Percentiles rank a stretch among this genome's conserved stretches.
phyloP scores from a whole-genome alignment of 2,329 filamentous ascomycete species.

The Madurella mycetomatis region DNA sequence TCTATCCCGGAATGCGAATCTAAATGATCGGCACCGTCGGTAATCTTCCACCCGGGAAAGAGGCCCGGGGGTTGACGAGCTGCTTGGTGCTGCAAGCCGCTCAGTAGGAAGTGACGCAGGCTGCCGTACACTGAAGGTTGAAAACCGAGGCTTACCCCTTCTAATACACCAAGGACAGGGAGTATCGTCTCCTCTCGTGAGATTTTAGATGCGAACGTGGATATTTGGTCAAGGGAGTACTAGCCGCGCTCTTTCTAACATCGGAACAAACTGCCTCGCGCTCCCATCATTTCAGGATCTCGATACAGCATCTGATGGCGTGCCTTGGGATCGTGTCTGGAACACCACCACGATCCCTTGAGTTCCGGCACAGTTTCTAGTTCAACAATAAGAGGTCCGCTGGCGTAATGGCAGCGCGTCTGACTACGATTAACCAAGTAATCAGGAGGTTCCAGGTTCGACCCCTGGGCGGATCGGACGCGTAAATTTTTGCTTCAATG shows the following conservation, averaged over 20 bases:
- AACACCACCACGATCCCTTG: too few relatives aligned
- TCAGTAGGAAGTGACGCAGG: not conserved
- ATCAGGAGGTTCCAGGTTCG: slow-evolving; percentile 19
- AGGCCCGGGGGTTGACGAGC: not conserved
- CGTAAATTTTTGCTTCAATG: not conserved
- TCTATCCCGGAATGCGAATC: not conserved
- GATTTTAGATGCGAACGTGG: too few relatives aligned
- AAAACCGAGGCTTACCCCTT: not conserved
- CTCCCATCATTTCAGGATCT: too few relatives aligned
- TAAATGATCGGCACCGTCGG: slow-evolving; percentile 8
- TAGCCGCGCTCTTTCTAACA: too few relatives aligned
- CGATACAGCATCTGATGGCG: too few relatives aligned
- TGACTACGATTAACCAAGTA: slow-evolving; percentile 3
- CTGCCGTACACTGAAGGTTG: not conserved
- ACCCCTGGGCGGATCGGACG: slow-evolving; percentile 16
- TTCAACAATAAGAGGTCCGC: not conserved
- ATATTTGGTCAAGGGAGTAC: too few relatives aligned
- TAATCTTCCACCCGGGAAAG: slow-evolving; percentile 7
- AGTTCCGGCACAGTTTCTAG: too few relatives aligned
- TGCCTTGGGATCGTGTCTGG: too few relatives aligned
- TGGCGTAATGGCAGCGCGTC: slow-evolving; percentile 15
- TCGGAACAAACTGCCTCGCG: too few relatives aligned
- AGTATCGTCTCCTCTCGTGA: too few relatives aligned
- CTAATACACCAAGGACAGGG: too few relatives aligned
- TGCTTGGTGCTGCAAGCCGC: not conserved